These are phyloP conservation scores for Lolium perenne DNA, from an alignment of 176 grass and related monocot species.

Conservation along the genomic window DNA sequence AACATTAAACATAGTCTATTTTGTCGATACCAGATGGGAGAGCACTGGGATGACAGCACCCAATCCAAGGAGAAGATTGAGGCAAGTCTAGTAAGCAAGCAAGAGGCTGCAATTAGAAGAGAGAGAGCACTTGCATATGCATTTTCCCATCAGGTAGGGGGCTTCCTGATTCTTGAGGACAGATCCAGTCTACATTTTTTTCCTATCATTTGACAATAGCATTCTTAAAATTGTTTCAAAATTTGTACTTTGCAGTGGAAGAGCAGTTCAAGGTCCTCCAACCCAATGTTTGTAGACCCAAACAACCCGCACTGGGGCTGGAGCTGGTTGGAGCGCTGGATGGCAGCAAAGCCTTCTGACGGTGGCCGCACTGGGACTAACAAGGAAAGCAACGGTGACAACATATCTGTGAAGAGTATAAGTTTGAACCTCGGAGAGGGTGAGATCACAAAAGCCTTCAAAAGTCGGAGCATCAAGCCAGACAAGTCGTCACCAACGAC, in stretches of 20 bases:
- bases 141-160: slow-evolving; percentile 94
- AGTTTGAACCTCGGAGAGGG: slow-evolving; percentile 71
- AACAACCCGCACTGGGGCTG: slow-evolving; percentile 97
- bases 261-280: slow-evolving; percentile 78
- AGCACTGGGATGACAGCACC: slow-evolving; percentile 94
- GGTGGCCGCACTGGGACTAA: slow-evolving; percentile 55
- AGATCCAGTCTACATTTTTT: slow-evolving; percentile 1
- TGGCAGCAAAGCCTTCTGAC: slow-evolving; percentile 90
- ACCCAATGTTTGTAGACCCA: slow-evolving; percentile 93
- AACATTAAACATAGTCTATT: slow-evolving; percentile 28
- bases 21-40: slow-evolving; percentile 74
- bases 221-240: slow-evolving; percentile 33
- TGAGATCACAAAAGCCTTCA: slow-evolving; percentile 90
- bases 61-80: slow-evolving; percentile 94
- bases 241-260: slow-evolving; percentile 77
- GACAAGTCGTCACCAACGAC: slow-evolving; percentile 62
- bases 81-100: slow-evolving; percentile 88
- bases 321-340: slow-evolving; percentile 99
- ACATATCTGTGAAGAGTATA: slow-evolving; percentile 52
- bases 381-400: slow-evolving; percentile 68
- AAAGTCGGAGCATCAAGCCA: slow-evolving; percentile 62
- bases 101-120: slow-evolving; percentile 88
- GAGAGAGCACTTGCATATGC: slow-evolving; percentile 93
- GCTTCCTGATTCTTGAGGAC: slow-evolving; percentile 19
- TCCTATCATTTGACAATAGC: not conserved